Evolutionary conservation across 805 yeast species (phyloP).

Genomic region (Saturnispora serradocipensis): DNA sequence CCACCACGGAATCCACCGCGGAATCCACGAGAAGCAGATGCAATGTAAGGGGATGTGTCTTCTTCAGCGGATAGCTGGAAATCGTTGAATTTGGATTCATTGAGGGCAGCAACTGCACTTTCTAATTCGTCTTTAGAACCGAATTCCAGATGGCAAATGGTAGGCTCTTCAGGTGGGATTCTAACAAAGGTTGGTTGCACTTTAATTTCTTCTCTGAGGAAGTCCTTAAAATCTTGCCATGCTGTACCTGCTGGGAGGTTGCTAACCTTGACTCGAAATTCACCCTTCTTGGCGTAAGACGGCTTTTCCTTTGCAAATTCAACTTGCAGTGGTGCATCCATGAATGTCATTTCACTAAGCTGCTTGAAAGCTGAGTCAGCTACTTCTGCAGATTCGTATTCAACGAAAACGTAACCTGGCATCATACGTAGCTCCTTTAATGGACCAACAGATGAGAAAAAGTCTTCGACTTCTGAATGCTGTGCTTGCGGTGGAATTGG

Average conservation of each 20-base stretch:
- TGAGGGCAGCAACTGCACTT: constrained; percentile 64
- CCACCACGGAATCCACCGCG: constrained; percentile 39
- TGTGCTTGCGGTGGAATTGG: constrained; percentile 30
- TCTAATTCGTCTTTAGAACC: constrained; percentile 63
- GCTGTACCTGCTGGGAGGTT: constrained; percentile 68
- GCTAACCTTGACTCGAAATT: constrained; percentile 60
- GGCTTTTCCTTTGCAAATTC: constrained; percentile 49
- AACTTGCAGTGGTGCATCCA: constrained; percentile 41
- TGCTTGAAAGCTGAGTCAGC: constrained; percentile 43
- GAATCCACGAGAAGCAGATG: constrained; percentile 39
- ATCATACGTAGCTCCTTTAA: constrained; percentile 58
- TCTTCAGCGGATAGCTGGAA: constrained; percentile 64
- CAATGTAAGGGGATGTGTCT: constrained; percentile 54
- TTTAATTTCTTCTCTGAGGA: constrained; percentile 67
- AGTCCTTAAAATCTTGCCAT: constrained; percentile 88
- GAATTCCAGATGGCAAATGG: constrained; percentile 46
- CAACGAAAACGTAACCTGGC: constrained; percentile 86
- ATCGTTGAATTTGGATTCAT: constrained; percentile 60
- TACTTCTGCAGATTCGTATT: constrained; percentile 57
- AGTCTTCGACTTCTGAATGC: constrained; percentile 53
- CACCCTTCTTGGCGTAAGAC: constrained; percentile 52
- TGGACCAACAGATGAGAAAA: constrained; percentile 58
- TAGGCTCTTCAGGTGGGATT: constrained; percentile 37
- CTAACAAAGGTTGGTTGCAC: constrained; percentile 55
- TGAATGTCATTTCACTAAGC: constrained; percentile 37